These are phyloP conservation scores for Penicillium sumatraense DNA, from an alignment of 2,329 filamentous ascomycete genomes.

Conservation along the genomic window DNA sequence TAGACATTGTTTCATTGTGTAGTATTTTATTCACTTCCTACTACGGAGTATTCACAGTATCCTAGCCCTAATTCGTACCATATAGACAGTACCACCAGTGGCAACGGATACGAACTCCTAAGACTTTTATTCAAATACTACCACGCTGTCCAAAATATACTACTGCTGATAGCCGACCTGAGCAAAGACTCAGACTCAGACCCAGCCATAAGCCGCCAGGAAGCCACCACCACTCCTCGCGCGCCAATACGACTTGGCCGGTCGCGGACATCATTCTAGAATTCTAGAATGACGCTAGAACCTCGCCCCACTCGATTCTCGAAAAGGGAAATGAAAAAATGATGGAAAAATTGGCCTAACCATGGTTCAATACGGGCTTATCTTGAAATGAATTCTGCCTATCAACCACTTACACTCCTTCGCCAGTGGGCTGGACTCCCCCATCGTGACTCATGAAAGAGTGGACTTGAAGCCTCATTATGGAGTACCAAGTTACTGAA, in stretches of 20 bases:
- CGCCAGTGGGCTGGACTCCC: too few species aligned
- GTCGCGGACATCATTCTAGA: background rate
- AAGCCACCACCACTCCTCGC: background rate
- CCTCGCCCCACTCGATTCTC: background rate
- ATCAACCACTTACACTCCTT: background rate
- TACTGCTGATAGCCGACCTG: too few species aligned
- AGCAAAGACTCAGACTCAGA: too few species aligned
- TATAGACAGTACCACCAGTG: background rate
- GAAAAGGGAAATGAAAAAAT: conserved; percentile 1
- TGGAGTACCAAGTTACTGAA: too few species aligned
- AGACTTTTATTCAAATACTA: too few species aligned
- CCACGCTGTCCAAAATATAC: too few species aligned
- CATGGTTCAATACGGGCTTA: background rate
- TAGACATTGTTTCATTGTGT: too few species aligned
- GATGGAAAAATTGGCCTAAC: background rate
- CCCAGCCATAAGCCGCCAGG: background rate
- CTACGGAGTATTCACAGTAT: too few species aligned
- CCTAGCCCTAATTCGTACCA: too few species aligned
- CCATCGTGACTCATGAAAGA: too few species aligned
- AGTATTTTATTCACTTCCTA: too few species aligned
- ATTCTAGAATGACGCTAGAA: conserved; percentile 4
- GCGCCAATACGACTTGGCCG: background rate
- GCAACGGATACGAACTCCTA: background rate
- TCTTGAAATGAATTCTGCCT: background rate
- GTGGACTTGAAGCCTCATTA: too few species aligned